Evolutionary conservation across 768 basidiomycete species (phyloP), one percentile per base, ranked within the genome.

Genomic region (Agaricus blazei): DNA sequence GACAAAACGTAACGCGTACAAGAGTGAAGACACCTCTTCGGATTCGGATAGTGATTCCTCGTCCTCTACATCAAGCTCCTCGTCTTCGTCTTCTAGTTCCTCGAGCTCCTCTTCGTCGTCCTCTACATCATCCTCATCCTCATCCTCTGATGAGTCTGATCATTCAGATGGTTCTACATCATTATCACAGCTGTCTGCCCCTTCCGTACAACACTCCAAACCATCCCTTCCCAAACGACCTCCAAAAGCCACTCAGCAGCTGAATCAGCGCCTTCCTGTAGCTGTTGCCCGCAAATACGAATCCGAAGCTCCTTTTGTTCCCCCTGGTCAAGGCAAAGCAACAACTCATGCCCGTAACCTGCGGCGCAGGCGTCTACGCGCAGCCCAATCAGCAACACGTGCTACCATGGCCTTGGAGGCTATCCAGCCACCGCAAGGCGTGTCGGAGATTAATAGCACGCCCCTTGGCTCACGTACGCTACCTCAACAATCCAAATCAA

Each of bases 281-380:
- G 14, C 6, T 6, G 24, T 27, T 50, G 15, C 44, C 7, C 27
- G 34, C 40, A 38, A 29, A 47, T 28, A n/a, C 42, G 19, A 38
- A 14, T 14, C 36, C 38, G 45, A 54, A 51, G 48, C 40, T 15
- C 42, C 48, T 45, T 43, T 45, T 38, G 75, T 85, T 8, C 83
- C 85, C 1, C 85, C 85, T 0, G 85, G 85, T 3, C 66, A 71
- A 24, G 85, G 85, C 12, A 86, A 83, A 65, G 65, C 77, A 0
- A 65, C 77, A 2, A 87, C 85, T 2, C 80, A 76, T 14, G 69
- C 70, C 24, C 76, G 85, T 4, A 87, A 87, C 63, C 62, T 75
- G n/a, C 79, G 85, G 34, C 72, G 84, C 34, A 75, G 78, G 40
- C 66, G 74, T 12, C 80, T 77, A 69, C 71, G 75, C 41, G 59